These are phyloP conservation scores for Tricholoma furcatifolium DNA, from an alignment of 768 basidiomycete species.

Conservation along the genomic window DNA sequence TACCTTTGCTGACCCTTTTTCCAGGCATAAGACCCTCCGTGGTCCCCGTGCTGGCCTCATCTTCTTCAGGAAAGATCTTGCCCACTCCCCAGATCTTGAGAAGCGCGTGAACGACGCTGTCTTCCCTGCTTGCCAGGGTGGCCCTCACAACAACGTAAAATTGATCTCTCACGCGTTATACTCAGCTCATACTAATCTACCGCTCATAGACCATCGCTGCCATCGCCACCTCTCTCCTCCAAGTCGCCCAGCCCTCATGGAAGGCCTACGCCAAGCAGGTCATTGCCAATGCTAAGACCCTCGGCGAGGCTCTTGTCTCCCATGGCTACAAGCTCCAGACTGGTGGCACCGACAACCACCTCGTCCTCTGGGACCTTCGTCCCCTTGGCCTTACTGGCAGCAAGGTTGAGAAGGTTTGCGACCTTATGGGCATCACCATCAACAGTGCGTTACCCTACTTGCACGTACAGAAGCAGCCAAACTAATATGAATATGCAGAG, in stretches of 20 bases:
- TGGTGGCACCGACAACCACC: constrained; percentile 94
- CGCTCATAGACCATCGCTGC: constrained; percentile 81
- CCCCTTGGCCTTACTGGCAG: constrained; percentile 95
- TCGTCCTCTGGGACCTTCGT: constrained; percentile 96
- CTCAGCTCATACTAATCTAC: neutral
- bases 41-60: constrained; percentile 97
- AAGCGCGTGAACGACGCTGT: constrained; percentile 97
- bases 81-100: constrained; percentile 83
- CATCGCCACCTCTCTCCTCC: constrained; percentile 89
- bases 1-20: constrained; percentile 1
- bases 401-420: constrained; percentile 98
- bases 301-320: constrained; percentile 67
- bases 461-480: neutral
- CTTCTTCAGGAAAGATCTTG: constrained; percentile 95
- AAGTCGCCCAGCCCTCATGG: constrained; percentile 87
- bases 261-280: constrained; percentile 94
- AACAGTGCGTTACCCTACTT: constrained; percentile 62
- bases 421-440: constrained; percentile 94
- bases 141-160: constrained; percentile 94
- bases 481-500: constrained; percentile 44
- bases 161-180: neutral
- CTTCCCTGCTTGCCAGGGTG: constrained; percentile 99
- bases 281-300: constrained; percentile 79
- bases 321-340: constrained; percentile 97
- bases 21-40: constrained; percentile 95